phyloP scores from a whole-genome alignment of 768 basidiomycete genomes.

The Chiua virens region DNA sequence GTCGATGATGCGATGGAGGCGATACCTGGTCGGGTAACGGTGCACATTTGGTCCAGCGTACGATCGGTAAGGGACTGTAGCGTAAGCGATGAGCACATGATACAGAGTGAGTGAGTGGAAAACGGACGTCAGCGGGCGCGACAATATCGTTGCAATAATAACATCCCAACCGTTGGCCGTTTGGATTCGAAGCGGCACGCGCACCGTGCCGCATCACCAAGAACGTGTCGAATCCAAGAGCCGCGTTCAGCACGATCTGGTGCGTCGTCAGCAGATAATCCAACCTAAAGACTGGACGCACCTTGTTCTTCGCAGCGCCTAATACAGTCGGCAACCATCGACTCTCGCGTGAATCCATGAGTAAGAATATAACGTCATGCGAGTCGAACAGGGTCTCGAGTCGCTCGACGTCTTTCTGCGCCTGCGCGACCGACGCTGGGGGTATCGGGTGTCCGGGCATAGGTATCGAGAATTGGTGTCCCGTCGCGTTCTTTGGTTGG shows the following conservation, averaged over 20 bases:
- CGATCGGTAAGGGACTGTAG: constrained; percentile 77
- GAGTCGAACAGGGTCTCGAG: constrained; percentile 77
- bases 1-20: constrained; percentile 91
- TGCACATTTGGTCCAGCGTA: constrained; percentile 98
- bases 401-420: constrained; percentile 63
- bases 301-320: constrained; percentile 79
- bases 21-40: constrained; percentile 92
- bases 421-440: constrained; percentile 50
- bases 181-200: constrained; percentile 34
- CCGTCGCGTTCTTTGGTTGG: constrained; percentile 67
- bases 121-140: constrained; percentile 85
- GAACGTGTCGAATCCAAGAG: constrained; percentile 93
- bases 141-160: constrained; percentile 99
- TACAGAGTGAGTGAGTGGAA: neutral
- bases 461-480: constrained; percentile 78
- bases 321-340: constrained; percentile 95
- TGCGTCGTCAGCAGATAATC: neutral
- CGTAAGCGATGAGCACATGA: neutral
- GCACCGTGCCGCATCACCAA: constrained; percentile 96
- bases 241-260: constrained; percentile 91
- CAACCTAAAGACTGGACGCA: neutral
- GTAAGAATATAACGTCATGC: constrained; percentile 88
- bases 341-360: constrained; percentile 99
- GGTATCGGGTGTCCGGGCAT: constrained; percentile 98
- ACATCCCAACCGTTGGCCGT: constrained; percentile 67